These are phyloP conservation scores for Chaetomium olivaceum DNA, from an alignment of 2,329 filamentous ascomycete genomes.

Conservation along the genomic window DNA sequence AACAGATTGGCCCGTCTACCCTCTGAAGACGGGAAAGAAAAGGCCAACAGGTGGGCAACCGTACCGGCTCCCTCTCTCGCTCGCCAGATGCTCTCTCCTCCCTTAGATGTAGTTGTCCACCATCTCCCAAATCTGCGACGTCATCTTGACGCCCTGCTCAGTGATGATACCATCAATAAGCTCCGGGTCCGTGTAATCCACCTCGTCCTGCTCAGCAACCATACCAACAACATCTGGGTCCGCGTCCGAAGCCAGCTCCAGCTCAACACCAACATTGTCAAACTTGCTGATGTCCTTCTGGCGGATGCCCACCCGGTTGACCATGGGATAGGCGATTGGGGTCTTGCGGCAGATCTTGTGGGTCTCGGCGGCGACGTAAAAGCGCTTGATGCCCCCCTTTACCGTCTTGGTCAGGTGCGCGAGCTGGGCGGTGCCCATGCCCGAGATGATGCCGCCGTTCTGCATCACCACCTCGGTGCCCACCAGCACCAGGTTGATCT, in stretches of 20 bases:
- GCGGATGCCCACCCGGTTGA: conserved; percentile 63
- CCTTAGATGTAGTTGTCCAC: conserved; percentile 30
- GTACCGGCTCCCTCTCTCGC: neutral
- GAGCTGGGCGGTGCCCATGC: conserved; percentile 84
- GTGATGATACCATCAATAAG: conserved; percentile 74
- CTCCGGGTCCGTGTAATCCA: conserved; percentile 73
- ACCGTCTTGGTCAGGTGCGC: conserved; percentile 73
- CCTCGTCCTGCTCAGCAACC: conserved; percentile 51
- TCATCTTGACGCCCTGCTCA: conserved; percentile 70
- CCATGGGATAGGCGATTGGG: conserved; percentile 76
- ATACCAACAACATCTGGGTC: conserved; percentile 34
- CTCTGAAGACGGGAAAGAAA: neutral
- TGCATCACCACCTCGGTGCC: conserved; percentile 86
- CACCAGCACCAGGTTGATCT: conserved; percentile 68
- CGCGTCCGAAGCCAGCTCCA: conserved; percentile 21
- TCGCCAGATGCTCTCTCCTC: neutral
- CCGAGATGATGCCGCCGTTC: conserved; percentile 88
- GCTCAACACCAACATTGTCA: conserved; percentile 27
- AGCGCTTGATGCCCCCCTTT: conserved; percentile 50
- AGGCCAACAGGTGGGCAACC: neutral
- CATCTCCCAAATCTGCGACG: conserved; percentile 40
- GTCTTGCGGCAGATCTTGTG: conserved; percentile 95
- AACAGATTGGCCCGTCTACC: neutral
- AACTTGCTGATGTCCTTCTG: conserved; percentile 55
- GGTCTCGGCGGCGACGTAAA: conserved; percentile 91